Evolutionary conservation across 1,284 basidiomycete species (phyloP).

Genomic region (Schizophyllum amplum): DNA sequence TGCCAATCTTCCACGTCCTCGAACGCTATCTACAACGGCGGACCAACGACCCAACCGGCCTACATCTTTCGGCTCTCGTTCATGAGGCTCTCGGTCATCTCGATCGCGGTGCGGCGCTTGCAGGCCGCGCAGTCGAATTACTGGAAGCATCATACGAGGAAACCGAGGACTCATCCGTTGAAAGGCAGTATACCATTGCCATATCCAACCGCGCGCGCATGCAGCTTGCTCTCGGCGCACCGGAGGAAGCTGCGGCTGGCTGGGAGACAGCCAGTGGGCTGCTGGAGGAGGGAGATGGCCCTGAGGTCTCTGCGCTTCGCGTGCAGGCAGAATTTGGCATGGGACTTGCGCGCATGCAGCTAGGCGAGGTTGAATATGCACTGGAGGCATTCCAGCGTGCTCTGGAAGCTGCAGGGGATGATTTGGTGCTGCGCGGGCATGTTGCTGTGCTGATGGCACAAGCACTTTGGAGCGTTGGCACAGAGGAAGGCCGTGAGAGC

Average conservation of each 20-base stretch:
- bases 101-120: constrained; percentile 50
- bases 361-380: constrained; percentile 55
- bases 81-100: constrained; percentile 78
- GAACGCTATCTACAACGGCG: constrained; percentile 67
- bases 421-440: constrained; percentile 49
- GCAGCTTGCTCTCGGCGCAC: constrained; percentile 52
- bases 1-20: constrained; percentile 77
- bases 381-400: constrained; percentile 63
- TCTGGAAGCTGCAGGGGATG: constrained; percentile 43
- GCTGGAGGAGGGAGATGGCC: constrained; percentile 43
- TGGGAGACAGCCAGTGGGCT: constrained; percentile 73
- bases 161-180: constrained; percentile 70
- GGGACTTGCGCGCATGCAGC: constrained; percentile 66
- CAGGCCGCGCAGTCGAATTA: constrained; percentile 60
- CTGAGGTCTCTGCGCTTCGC: constrained; percentile 28
- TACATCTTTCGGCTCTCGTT: constrained; percentile 83
- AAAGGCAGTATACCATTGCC: constrained; percentile 76
- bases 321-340: constrained; percentile 65
- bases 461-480: constrained; percentile 75
- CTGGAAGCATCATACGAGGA: constrained; percentile 88
- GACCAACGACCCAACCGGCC: constrained; percentile 65
- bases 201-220: constrained; percentile 81
- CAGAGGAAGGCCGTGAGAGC: constrained; percentile 65
- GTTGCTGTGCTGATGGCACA: constrained; percentile 73
- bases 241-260: constrained; percentile 55